Evolutionary conservation across 768 basidiomycete species (phyloP), one percentile per base, ranked within the genome.

Genomic region (Agrocybe pediades): DNA sequence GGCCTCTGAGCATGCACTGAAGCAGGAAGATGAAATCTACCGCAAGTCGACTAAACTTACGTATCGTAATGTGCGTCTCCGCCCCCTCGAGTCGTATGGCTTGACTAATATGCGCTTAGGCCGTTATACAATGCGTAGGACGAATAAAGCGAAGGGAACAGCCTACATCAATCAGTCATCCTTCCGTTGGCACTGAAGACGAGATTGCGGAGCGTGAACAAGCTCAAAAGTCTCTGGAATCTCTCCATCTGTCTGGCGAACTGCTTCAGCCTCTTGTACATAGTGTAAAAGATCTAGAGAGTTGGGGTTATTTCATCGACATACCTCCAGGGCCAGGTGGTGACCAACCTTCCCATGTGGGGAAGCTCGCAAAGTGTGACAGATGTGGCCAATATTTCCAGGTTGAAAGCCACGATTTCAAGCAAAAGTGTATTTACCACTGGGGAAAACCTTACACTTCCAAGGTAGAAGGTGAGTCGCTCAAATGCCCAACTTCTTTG

Each of bases 21-120:
- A 74, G 45, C 92, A 96, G 62, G 94, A 96, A 63, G 81, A 83
- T 27, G 87, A 92, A 54, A 78, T 93, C 0, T 94, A 93, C 69
- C 76, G 74, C 21, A 84, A 83, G 56, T 83, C 88, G 0, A 87
- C 77, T 48, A 92, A 90, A 68, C 67, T 82, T 43, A 92, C 92
- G 0, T 96, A 96, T 69, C 88, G 92, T 46, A 88, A 89, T 73
- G 91, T 90, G 64, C 57, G 83, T 62, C 15, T 11, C 33, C 30
- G 25, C 39, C 40, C 33, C n/a, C 9, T 33, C 13, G 30, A 48
- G 19, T 30, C 5, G 19, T 8, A 41, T 21, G n/a, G 11, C 15
- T 19, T 30, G 6, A 55, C 65, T 44, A 67, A 29, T 19, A 46
- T 49, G 46, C 25, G 30, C 41, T 17, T 59, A 82, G 81, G 80